Percentiles rank a stretch among this genome's conserved stretches.
These are phyloP conservation scores for Zygosaccharomyces sapae DNA, from an alignment of 1,139 yeast genomes.

Conservation along the genomic window DNA sequence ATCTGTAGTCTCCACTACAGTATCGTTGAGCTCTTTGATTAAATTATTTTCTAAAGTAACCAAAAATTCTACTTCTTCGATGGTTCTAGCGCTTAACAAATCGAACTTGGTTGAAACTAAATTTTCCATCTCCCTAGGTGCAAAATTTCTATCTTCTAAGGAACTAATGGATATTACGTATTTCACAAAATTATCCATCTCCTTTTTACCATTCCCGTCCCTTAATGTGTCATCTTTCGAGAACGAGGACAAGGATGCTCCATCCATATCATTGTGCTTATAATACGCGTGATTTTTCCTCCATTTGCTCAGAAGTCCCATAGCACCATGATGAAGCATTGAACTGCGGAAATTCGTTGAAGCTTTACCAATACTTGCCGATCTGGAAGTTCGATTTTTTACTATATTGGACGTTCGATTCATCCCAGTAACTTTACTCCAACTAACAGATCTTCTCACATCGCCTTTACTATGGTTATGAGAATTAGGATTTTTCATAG, in stretches of 20 bases:
- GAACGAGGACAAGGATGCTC: background rate
- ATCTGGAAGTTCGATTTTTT: background rate
- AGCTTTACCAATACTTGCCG: background rate
- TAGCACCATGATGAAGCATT: slow-evolving; percentile 22
- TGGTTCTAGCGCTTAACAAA: slow-evolving; percentile 70
- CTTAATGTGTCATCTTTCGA: slow-evolving; percentile 1
- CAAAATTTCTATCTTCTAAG: slow-evolving; percentile 23
- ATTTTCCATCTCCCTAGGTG: slow-evolving; percentile 23
- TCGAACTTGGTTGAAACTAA: slow-evolving; percentile 53
- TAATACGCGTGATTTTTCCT: slow-evolving; percentile 25
- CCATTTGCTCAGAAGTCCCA: slow-evolving; percentile 33
- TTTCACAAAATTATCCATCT: slow-evolving; percentile 38
- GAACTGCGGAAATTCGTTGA: slow-evolving; percentile 7
- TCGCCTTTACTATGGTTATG: background rate
- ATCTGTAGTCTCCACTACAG: background rate
- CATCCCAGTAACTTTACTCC: background rate
- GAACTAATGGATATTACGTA: slow-evolving; percentile 42
- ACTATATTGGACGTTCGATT: background rate
- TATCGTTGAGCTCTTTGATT: slow-evolving; percentile 24
- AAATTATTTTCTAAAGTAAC: slow-evolving; percentile 38
- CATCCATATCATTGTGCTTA: slow-evolving; percentile 2
- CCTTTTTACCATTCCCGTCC: slow-evolving; percentile 16
- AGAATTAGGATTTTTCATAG: background rate
- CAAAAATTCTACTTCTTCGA: slow-evolving; percentile 59
- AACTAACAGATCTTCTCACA: slow-evolving; percentile 1